Conservation (phyloP, 2,329 filamentous ascomycete species). For the Colletotrichum lentis region DNA sequence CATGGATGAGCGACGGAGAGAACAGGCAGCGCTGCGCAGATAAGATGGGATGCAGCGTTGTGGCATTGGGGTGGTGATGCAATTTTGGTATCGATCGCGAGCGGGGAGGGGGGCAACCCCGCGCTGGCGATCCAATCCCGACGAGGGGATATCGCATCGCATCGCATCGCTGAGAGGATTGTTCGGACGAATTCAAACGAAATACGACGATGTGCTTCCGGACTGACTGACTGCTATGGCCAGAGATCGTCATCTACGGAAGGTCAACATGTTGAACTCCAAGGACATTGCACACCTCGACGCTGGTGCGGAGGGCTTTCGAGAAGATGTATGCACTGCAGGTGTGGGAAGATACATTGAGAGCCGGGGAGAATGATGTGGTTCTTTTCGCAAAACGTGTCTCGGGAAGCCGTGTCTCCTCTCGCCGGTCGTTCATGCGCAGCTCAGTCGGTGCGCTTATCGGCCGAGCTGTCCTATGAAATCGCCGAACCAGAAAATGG, state of each 20-base stretch:
- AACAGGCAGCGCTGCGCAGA: too few relatives aligned
- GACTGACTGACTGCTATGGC: not conserved
- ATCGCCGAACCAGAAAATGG: not conserved
- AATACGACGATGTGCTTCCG: not conserved
- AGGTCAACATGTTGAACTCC: not conserved
- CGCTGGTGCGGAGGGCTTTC: too few relatives aligned
- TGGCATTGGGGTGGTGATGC: conserved; percentile 18
- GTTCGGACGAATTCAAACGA: not conserved
- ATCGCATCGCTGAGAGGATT: not conserved
- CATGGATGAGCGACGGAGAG: not conserved
- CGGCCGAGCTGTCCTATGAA: not conserved
- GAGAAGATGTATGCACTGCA: not conserved
- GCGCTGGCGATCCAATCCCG: conserved; percentile 17
- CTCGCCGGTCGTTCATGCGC: too few relatives aligned
- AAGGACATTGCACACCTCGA: not conserved
- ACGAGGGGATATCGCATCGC: not conserved
- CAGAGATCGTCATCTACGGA: not conserved
- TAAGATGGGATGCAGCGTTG: not conserved
- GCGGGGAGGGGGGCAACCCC: conserved; percentile 2
- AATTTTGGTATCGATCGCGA: conserved; percentile 34
- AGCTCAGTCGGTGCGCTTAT: not conserved
- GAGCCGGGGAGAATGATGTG: too few relatives aligned
- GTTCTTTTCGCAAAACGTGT: not conserved
- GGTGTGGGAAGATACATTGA: not conserved
- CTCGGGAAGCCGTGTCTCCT: not conserved